These are phyloP conservation scores for Singerocomus rubriflavus DNA, from an alignment of 1,284 basidiomycete genomes.

Conservation along the genomic window DNA sequence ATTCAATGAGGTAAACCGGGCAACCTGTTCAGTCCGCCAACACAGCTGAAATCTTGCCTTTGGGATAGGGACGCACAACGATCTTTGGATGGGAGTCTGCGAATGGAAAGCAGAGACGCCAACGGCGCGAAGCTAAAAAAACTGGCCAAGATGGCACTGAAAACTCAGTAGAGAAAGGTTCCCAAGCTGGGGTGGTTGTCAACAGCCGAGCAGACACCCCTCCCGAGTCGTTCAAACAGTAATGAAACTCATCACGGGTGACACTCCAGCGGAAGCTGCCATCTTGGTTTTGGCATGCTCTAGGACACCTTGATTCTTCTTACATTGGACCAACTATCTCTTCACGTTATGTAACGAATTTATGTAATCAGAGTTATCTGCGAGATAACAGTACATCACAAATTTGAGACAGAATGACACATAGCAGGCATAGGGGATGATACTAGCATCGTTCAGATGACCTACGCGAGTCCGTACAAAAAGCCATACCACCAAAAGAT, in stretches of 20 bases:
- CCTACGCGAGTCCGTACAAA: background rate
- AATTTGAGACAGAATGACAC: background rate
- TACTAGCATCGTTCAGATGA: background rate
- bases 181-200: background rate
- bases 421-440: background rate
- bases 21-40: background rate
- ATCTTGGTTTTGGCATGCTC: background rate
- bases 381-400: background rate
- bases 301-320: background rate
- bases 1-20: slow-evolving; percentile 49
- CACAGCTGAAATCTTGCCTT: background rate
- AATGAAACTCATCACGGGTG: background rate
- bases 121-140: slow-evolving; percentile 20
- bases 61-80: slow-evolving; percentile 40
- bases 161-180: slow-evolving; percentile 7
- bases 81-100: slow-evolving; percentile 44
- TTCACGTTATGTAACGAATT: background rate
- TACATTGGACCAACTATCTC: background rate
- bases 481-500: background rate
- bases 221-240: background rate
- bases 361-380: background rate
- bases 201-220: background rate
- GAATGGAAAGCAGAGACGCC: slow-evolving; percentile 34
- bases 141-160: background rate
- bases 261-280: too few relatives aligned